Conservation (phyloP, 768 basidiomycete genomes). For the Cystobasidium onofrii region DNA sequence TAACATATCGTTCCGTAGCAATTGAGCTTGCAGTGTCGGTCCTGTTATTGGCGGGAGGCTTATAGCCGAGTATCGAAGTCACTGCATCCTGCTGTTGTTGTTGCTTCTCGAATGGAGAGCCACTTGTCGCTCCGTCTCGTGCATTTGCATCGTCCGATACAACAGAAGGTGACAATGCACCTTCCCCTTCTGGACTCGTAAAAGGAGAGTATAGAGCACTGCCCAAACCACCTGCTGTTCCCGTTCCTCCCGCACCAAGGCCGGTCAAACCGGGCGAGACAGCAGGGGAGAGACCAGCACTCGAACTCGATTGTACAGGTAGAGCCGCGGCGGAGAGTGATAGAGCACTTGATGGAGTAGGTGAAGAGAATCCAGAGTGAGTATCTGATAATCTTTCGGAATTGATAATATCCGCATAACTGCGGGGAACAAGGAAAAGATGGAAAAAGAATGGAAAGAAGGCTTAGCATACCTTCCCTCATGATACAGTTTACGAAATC, state of each 20-base stretch:
- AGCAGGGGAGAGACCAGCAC: neutral
- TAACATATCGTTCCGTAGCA: neutral
- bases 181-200: neutral
- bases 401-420: conserved; percentile 25
- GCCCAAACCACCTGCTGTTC: neutral
- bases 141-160: neutral
- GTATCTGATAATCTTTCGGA: conserved; percentile 11
- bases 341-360: conserved; percentile 15
- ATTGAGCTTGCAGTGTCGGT: neutral
- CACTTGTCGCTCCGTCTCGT: neutral
- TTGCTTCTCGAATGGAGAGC: neutral
- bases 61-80: neutral
- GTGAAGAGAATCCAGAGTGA: conserved; percentile 17
- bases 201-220: neutral
- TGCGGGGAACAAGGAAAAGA: neutral
- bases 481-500: no score
- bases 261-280: neutral
- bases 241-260: neutral
- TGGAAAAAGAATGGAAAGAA: neutral
- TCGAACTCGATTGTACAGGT: neutral
- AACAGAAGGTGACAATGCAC: neutral
- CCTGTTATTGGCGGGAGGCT: neutral
- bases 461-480: no score
- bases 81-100: neutral
- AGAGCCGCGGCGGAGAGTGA: neutral